These are phyloP conservation scores for Circinella minor DNA, from an alignment of 371 early-diverging fungal species.

Conservation along the genomic window DNA sequence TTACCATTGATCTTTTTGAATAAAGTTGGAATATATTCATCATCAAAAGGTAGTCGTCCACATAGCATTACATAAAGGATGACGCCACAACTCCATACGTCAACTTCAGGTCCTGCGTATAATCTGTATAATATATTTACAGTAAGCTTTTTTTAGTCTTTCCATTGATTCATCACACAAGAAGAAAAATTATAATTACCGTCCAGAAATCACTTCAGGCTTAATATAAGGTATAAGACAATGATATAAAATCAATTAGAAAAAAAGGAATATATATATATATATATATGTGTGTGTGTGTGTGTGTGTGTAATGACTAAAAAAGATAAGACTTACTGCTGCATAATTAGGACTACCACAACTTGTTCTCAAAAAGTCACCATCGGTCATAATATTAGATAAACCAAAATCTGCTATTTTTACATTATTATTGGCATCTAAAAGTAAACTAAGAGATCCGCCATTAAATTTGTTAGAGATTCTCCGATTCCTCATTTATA, in stretches of 20 bases:
- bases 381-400: constrained; percentile 94
- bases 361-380: constrained; percentile 94
- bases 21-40: constrained; percentile 95
- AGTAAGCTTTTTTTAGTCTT: not conserved
- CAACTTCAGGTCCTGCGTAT: constrained; percentile 98
- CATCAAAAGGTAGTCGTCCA: constrained; percentile 98
- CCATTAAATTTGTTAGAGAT: too few species aligned
- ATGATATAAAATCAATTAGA: not conserved
- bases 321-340: constrained; percentile 56
- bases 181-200: constrained; percentile 42
- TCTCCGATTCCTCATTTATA: not conserved
- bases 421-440: constrained; percentile 94
- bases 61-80: constrained; percentile 99
- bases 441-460: constrained; percentile 64
- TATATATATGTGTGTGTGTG: not conserved
- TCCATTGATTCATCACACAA: not conserved
- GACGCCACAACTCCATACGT: constrained; percentile 99
- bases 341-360: constrained; percentile 93
- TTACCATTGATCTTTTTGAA: constrained; percentile 91
- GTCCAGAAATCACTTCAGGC: constrained; percentile 96
- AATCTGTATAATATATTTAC: constrained; percentile 42
- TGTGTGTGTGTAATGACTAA: not conserved
- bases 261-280: not conserved
- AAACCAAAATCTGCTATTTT: constrained; percentile 98
- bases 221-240: constrained; percentile 14